Conservation (phyloP, 1,284 basidiomycete species). For the Ganoderma lingzhi region DNA sequence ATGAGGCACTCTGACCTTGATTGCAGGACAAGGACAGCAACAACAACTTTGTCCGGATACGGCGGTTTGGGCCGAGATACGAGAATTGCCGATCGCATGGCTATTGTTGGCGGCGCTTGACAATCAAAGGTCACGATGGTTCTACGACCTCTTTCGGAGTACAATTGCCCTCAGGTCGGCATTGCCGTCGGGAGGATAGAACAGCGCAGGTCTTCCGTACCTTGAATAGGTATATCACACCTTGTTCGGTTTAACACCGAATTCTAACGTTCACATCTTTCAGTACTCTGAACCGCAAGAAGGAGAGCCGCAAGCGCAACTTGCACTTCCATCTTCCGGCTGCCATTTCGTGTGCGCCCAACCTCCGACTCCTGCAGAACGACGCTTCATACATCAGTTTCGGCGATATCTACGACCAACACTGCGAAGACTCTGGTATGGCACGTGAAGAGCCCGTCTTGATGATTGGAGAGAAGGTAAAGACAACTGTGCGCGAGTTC, state of each 20-base stretch:
- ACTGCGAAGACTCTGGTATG: conserved; percentile 83
- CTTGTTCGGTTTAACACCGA: conserved; percentile 20
- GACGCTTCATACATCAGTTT: conserved; percentile 93
- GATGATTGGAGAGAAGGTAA: conserved; percentile 84
- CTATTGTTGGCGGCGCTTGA: conserved; percentile 90
- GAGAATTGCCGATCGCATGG: conserved; percentile 90
- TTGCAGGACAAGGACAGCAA: conserved; percentile 94
- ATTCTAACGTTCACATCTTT: conserved; percentile 6
- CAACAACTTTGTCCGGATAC: conserved; percentile 91
- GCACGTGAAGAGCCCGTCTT: conserved; percentile 91
- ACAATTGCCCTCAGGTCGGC: conserved; percentile 88
- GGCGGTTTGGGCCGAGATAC: conserved; percentile 91
- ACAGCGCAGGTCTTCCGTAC: conserved; percentile 93
- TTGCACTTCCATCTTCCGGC: conserved; percentile 92
- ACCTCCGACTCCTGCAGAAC: conserved; percentile 88
- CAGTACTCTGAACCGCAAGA: conserved; percentile 87
- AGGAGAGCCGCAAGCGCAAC: conserved; percentile 94
- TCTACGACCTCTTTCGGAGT: conserved; percentile 91
- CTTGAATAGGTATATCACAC: conserved; percentile 80
- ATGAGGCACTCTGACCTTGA: background rate
- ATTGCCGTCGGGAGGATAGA: conserved; percentile 93
- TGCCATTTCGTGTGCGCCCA: conserved; percentile 87
- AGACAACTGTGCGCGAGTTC: conserved; percentile 71
- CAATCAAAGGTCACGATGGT: conserved; percentile 93
- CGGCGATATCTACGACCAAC: conserved; percentile 94